A percentile compares a stretch with the other conserved stretches of the same genome.
Evolutionary conservation across 202 grass and related monocot genomes (phyloP).

Genomic region (Panicum hallii): DNA sequence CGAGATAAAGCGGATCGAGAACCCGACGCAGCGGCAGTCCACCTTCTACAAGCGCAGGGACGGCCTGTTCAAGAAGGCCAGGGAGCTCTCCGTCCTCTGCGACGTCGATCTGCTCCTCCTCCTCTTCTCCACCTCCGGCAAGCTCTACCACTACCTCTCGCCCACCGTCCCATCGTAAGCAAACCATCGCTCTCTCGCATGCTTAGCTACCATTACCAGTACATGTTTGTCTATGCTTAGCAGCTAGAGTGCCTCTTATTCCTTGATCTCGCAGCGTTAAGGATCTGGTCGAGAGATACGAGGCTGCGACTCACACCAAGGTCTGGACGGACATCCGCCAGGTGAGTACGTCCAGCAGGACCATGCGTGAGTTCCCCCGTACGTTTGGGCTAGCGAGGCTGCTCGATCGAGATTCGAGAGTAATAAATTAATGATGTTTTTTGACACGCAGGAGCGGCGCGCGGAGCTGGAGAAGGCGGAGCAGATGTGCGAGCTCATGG

Average conservation of each 20-base stretch:
- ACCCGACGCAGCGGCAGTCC: constrained; percentile 92
- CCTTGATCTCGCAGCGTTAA: constrained; percentile 52
- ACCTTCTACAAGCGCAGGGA: constrained; percentile 99
- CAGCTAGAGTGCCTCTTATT: background rate
- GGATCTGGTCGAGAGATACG: constrained; percentile 84
- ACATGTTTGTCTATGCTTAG: background rate
- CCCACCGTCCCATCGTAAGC: constrained; percentile 79
- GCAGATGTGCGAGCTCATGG: constrained; percentile 77
- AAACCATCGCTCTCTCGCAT: background rate
- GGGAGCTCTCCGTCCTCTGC: constrained; percentile 93
- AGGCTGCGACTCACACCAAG: constrained; percentile 76
- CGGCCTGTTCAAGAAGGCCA: constrained; percentile 97
- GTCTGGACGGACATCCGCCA: constrained; percentile 72
- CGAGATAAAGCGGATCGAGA: constrained; percentile 99
- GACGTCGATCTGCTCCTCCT: constrained; percentile 96
- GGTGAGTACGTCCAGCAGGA: constrained; percentile 37
- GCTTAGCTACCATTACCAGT: background rate
- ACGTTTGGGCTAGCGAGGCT: too few species aligned
- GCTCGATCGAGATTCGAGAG: too few species aligned
- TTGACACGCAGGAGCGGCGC: constrained; percentile 58
- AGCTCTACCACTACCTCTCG: constrained; percentile 92
- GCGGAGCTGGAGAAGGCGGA: constrained; percentile 80
- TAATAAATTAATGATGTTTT: too few species aligned
- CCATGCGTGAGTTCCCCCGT: too few species aligned
- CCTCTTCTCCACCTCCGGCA: constrained; percentile 97